Conservation (phyloP, 345 rosid genomes). For the Atalantia buxifolia region DNA sequence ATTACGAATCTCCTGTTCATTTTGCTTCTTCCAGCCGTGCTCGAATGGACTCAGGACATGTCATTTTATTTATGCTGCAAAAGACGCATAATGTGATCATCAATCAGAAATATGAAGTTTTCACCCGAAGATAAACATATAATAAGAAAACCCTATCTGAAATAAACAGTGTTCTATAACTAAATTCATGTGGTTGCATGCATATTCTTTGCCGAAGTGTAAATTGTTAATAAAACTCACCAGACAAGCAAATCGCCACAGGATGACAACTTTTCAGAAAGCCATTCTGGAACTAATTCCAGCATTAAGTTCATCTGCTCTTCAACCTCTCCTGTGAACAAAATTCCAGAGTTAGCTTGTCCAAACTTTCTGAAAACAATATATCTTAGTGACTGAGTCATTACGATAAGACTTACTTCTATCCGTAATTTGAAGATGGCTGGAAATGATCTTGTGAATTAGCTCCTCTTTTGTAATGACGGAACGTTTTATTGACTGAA, state of each 20-base stretch:
- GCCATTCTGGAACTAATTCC: constrained; percentile 88
- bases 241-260: constrained; percentile 66
- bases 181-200: background rate
- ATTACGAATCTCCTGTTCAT: constrained; percentile 23
- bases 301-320: constrained; percentile 67
- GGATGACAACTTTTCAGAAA: constrained; percentile 60
- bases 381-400: background rate
- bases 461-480: constrained; percentile 82
- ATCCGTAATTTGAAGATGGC: constrained; percentile 62
- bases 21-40: constrained; percentile 48
- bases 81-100: background rate
- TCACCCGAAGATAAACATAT: background rate
- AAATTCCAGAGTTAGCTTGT: constrained; percentile 3
- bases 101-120: background rate
- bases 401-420: constrained; percentile 46
- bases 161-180: background rate
- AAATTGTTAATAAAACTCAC: constrained; percentile 32
- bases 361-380: constrained; percentile 6
- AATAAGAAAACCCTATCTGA: background rate
- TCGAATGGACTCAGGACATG: constrained; percentile 45
- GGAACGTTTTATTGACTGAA: constrained; percentile 62
- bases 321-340: constrained; percentile 67
- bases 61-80: constrained; percentile 62
- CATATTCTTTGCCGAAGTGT: background rate
- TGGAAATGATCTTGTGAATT: constrained; percentile 50